Base-by-base conservation (phyloP, 2,329 filamentous ascomycete genomes). In the Sarocladium oryzae region DNA sequence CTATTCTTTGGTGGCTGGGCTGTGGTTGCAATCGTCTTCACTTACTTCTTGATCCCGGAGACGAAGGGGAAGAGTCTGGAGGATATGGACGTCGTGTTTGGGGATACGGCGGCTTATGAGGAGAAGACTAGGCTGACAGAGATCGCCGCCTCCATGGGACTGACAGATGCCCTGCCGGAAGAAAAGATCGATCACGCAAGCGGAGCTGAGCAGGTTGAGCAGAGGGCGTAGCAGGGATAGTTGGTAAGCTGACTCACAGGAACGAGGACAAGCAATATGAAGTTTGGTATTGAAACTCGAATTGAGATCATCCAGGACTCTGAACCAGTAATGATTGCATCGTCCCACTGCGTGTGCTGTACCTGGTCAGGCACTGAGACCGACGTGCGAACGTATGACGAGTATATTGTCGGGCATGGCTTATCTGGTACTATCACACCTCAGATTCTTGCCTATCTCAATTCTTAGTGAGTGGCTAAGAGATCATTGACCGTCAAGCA, bases 1-100 rank as follows among this genome's bases (percentile, higher is more conserved):
- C 71, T 82, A 41, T 84, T 85, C 68, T 85, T 84, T 55, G 78
- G 74, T 0, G 67, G 71, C 2, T 80, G 80, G 54, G 77, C 74
- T 54, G 58, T 76, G 1, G 61, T 80, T 4, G 71, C 74, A 0
- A 63, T 73, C 7, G 52, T 74, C 1, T 82, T 77, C 65, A 74
- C 74, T 0, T 78, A 65, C 54, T 73, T 80, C 56, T 73, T 78
- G 46, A 74, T 84, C 0, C 80, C 80, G 0, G 81, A 84, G 60
- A 84, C 81, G 0, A 73, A 70, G 45, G 78, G 78, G 16, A 69
- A 65, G 56, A 78, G 70, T 1, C 66, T 82, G 1, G 78, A 81
- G 58, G 74, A 81, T 50, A 81, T 82, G 77, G 78, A 80, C 54
- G 56, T 59, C 1, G 64, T 73, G 0, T 75, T 73, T 58, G 69